Evolutionary conservation across 2,329 filamentous ascomycete species (phyloP).

Genomic region (Phymatotrichopsis omnivora): DNA sequence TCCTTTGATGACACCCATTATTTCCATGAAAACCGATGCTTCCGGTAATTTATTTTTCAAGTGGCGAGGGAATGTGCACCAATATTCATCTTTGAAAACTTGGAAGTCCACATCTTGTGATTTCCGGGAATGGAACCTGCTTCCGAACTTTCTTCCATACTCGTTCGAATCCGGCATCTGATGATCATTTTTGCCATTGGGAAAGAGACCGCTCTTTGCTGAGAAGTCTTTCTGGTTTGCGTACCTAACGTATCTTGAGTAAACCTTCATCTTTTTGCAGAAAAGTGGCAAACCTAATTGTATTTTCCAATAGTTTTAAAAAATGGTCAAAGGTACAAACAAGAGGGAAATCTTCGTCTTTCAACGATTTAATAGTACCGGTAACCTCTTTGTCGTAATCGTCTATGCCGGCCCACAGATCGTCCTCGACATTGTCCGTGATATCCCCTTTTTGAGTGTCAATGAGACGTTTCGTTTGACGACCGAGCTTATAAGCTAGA

Average conservation of each 20-base stretch:
- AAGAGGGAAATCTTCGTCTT: constrained; percentile 31
- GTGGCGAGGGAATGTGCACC: constrained; percentile 25
- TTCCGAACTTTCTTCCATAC: neutral
- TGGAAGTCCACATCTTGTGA: constrained; percentile 29
- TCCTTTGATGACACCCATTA: constrained; percentile 34
- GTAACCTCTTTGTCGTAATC: constrained; percentile 13
- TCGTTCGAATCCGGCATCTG: neutral
- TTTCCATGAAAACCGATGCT: constrained; percentile 33
- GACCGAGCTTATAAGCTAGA: constrained; percentile 31
- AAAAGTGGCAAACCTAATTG: constrained; percentile 4
- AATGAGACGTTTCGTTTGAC: constrained; percentile 30
- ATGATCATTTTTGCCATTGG: neutral
- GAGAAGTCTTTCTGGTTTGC: constrained; percentile 16
- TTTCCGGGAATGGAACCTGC: neutral
- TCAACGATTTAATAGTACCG: constrained; percentile 26
- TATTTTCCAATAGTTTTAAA: constrained; percentile 27
- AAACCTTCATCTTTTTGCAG: neutral
- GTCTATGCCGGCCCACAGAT: neutral
- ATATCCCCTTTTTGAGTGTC: constrained; percentile 21
- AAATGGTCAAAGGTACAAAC: constrained; percentile 33
- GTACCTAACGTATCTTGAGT: constrained; percentile 3
- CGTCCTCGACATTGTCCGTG: neutral
- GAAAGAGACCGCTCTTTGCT: too few relatives aligned
- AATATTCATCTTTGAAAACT: constrained; percentile 32
- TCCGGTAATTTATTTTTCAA: constrained; percentile 23